Base-by-base conservation (phyloP, 371 early-diverging fungal genomes). In the Amoeboaphelidium protococcarum region DNA sequence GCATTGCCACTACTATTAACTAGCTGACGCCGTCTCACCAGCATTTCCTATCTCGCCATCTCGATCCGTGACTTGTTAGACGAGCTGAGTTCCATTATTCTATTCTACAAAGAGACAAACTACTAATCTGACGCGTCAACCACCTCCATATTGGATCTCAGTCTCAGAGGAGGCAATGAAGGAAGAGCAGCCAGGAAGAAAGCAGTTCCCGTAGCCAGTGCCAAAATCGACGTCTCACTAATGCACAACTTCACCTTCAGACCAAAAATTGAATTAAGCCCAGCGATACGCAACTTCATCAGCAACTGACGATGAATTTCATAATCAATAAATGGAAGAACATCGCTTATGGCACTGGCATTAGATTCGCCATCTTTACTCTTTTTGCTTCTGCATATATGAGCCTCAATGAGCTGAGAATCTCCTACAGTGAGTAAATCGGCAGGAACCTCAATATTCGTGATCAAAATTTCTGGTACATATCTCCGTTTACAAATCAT, bases 241-340 rank as follows among this genome's bases (percentile, higher is more conserved):
- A n/a, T n/a, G n/a, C n/a, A n/a, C n/a, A n/a, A 61, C 48, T n/a
- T 70, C 48, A 76, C 65, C 40, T 69, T 68, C 21, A 79, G 56
- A 0, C 78, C 78, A 56, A 78, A 80, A 4, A 80, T 58, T 0
- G 78, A 71, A 45, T 80, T 80, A 53, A 74, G 51, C 3, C 77
- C 76, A 51, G 72, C 63, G 10, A 76, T 65, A 26, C 72, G 64
- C 24, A 79, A 65, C 48, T 78, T 76, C 59, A 70, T 72, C 56
- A 74, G 62, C 16, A 80, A 58, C 50, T 80, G 80, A 20, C 78
- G 64, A 53, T 80, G 77, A 21, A 80, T 47, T 44, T 80, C 81
- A 57, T 78, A 80, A 51, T 79, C 74, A 3, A 73, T 64, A 52
- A 80, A 80, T 1, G 81, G 81, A 26, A 80, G 65, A 0, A 74